phyloP scores from a whole-genome alignment of 306 rosid species.

The Abrus precatorius region DNA sequence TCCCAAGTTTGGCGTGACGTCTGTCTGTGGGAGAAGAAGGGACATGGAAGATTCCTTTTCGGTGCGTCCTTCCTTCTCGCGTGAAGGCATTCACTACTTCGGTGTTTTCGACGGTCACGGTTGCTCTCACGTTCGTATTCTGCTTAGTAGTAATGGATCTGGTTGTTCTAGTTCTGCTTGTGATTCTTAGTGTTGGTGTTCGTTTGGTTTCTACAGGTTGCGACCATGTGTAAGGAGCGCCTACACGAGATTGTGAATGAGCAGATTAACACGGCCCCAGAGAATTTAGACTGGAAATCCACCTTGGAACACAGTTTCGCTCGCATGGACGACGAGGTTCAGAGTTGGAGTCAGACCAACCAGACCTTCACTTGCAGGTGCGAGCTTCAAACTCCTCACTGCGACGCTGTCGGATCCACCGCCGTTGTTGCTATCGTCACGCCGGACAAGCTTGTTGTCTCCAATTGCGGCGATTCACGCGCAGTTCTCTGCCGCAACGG shows the following conservation, averaged over 20 bases:
- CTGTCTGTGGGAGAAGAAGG: conserved; percentile 89
- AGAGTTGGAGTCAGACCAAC: conserved; percentile 36
- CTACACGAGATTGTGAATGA: conserved; percentile 52
- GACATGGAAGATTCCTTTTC: conserved; percentile 96
- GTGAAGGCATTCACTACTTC: conserved; percentile 57
- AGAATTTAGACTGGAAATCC: conserved; percentile 28
- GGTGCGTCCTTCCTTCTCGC: conserved; percentile 52
- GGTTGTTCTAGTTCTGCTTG: background rate
- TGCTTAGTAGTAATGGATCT: background rate
- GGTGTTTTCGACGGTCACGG: conserved; percentile 99
- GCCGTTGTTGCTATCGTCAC: conserved; percentile 72
- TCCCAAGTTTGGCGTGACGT: conserved; percentile 71
- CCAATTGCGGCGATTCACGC: conserved; percentile 96
- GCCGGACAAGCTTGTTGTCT: conserved; percentile 68
- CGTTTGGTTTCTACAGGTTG: conserved; percentile 34
- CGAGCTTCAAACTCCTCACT: conserved; percentile 73
- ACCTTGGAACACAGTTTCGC: conserved; percentile 49
- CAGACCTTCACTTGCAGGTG: conserved; percentile 49
- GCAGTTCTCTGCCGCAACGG: conserved; percentile 86
- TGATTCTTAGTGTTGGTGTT: background rate
- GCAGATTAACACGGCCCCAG: conserved; percentile 13
- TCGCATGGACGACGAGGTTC: conserved; percentile 59
- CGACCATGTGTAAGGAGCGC: conserved; percentile 53
- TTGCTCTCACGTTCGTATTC: conserved; percentile 74
- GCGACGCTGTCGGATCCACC: conserved; percentile 95